Evolutionary conservation across 116 monocot genomes (phyloP).

Genomic region (Dioscorea cayenensis): DNA sequence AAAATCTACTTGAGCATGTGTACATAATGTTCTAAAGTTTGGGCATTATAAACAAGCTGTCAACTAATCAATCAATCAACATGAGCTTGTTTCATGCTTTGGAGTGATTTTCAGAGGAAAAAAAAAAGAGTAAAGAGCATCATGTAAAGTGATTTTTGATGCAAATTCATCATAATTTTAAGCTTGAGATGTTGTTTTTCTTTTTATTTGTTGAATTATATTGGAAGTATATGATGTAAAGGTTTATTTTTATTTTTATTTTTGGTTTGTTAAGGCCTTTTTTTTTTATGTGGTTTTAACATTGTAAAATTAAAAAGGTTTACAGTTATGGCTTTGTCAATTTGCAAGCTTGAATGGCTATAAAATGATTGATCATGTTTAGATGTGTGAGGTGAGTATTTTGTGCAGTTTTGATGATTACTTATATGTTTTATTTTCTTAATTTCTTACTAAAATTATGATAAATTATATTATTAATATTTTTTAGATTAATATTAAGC

Average conservation of each 20-base stretch:
- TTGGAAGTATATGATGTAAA: background rate
- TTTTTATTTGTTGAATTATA: constrained; percentile 2
- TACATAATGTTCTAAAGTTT: background rate
- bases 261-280: background rate
- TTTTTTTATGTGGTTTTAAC: background rate
- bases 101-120: background rate
- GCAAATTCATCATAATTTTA: background rate
- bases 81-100: background rate
- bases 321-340: background rate
- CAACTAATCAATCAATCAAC: background rate
- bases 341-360: background rate
- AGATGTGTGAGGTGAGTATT: too few relatives aligned
- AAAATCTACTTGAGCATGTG: background rate
- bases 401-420: too few relatives aligned
- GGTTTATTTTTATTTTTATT: background rate
- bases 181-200: background rate
- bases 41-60: background rate
- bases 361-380: too few relatives aligned
- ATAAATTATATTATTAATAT: too few relatives aligned
- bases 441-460: too few relatives aligned
- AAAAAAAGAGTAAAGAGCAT: background rate
- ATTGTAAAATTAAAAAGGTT: background rate
- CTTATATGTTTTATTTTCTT: too few relatives aligned
- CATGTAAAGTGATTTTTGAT: background rate
- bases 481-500: too few relatives aligned